These are phyloP conservation scores for Globisporangium polare DNA, from an alignment of 352 stramenopile genomes.

Conservation along the genomic window DNA sequence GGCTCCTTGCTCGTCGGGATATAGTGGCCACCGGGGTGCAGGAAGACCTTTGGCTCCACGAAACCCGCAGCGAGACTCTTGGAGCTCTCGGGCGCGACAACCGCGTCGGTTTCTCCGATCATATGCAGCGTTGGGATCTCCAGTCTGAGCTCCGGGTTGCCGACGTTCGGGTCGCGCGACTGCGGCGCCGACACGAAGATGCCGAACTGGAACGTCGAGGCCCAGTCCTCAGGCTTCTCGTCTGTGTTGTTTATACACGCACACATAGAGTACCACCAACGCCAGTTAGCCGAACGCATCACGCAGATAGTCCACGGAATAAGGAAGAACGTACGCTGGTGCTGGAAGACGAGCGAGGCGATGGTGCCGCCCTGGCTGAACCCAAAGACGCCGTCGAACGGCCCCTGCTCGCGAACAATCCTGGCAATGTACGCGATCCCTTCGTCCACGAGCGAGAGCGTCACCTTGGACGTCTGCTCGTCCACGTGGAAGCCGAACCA, in stretches of 20 bases:
- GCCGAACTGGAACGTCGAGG: constrained; percentile 65
- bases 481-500: constrained; percentile 70
- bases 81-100: constrained; percentile 57
- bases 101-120: constrained; percentile 73
- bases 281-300: not conserved
- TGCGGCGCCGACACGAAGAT: constrained; percentile 68
- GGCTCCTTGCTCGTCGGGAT: constrained; percentile 83
- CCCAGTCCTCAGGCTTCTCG: constrained; percentile 37
- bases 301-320: too few species aligned
- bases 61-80: constrained; percentile 55
- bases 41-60: constrained; percentile 43
- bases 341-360: constrained; percentile 59
- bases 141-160: constrained; percentile 37
- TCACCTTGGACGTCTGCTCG: constrained; percentile 34
- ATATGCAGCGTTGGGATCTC: constrained; percentile 73
- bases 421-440: constrained; percentile 60
- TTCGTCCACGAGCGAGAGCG: constrained; percentile 50
- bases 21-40: constrained; percentile 78
- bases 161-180: constrained; percentile 39
- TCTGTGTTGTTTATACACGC: constrained; percentile 11
- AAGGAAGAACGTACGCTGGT: constrained; percentile 43
- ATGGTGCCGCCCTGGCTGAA: constrained; percentile 83
- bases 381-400: constrained; percentile 82
- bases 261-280: not conserved
- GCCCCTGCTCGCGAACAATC: constrained; percentile 65